phyloP scores from a whole-genome alignment of 768 basidiomycete genomes.

The Tulasnella sp. region DNA sequence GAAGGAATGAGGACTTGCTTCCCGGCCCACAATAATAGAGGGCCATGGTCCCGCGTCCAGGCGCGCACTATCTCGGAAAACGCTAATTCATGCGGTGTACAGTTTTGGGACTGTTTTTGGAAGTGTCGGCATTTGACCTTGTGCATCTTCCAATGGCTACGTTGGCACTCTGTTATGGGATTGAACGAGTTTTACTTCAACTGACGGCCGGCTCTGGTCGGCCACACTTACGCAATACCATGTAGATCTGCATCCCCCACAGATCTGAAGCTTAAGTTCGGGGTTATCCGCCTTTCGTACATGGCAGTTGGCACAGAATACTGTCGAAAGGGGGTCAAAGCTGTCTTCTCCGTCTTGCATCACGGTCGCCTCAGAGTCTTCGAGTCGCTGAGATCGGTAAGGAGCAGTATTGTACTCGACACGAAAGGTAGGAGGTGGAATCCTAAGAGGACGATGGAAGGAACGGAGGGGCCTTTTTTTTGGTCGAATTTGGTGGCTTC shows the following conservation, averaged over 20 bases:
- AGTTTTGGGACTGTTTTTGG: neutral
- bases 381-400: neutral
- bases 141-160: neutral
- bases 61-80: neutral
- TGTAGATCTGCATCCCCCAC: neutral
- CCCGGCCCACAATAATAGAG: neutral
- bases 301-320: neutral
- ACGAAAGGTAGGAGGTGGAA: neutral
- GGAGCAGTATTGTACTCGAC: neutral
- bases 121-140: neutral
- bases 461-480: neutral
- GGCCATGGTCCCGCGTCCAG: neutral
- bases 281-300: neutral
- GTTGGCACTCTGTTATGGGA: neutral
- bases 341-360: neutral
- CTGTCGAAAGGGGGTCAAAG: neutral
- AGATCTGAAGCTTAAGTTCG: neutral
- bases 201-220: neutral
- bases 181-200: neutral
- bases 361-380: neutral
- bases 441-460: neutral
- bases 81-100: too few species aligned
- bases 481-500: neutral
- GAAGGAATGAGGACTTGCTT: neutral
- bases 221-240: neutral